Percentiles rank a stretch among this genome's conserved stretches.
Conservation (phyloP, 2,329 filamentous ascomycete genomes). For the Calonectria multiphialidica region DNA sequence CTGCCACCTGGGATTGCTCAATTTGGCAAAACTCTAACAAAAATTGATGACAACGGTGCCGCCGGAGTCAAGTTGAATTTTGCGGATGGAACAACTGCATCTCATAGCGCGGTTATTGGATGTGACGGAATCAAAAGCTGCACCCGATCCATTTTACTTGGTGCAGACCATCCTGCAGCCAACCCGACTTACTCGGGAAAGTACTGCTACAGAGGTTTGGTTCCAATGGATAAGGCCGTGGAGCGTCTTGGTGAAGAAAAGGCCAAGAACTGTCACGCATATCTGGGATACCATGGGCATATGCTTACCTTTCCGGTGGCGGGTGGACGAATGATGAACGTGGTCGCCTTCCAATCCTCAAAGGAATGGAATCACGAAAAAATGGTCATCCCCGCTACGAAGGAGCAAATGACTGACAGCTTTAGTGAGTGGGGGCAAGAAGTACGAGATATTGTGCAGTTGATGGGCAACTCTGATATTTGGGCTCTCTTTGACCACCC, state of each 20-base stretch:
- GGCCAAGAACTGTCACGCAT: conserved; percentile 20
- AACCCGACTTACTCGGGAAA: conserved; percentile 18
- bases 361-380: conserved; percentile 13
- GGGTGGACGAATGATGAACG: conserved; percentile 21
- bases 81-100: conserved; percentile 12
- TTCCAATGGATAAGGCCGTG: conserved; percentile 25
- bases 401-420: conserved; percentile 11
- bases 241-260: conserved; percentile 21
- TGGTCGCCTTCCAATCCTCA: conserved; percentile 20
- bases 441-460: conserved; percentile 9
- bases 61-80: background rate
- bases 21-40: conserved; percentile 18
- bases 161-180: background rate
- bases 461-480: conserved; percentile 21
- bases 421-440: conserved; percentile 13
- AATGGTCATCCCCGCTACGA: conserved; percentile 19
- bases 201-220: conserved; percentile 20
- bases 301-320: conserved; percentile 26
- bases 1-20: conserved; percentile 4
- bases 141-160: conserved; percentile 5
- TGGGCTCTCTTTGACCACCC: conserved; percentile 15
- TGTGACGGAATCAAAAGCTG: conserved; percentile 25
- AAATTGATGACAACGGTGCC: background rate
- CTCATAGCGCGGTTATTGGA: conserved; percentile 18
- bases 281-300: conserved; percentile 21